Evolutionary conservation across 805 yeast genomes (phyloP), one percentile per base, ranked within the genome.

Genomic region (Candida maltosa): DNA sequence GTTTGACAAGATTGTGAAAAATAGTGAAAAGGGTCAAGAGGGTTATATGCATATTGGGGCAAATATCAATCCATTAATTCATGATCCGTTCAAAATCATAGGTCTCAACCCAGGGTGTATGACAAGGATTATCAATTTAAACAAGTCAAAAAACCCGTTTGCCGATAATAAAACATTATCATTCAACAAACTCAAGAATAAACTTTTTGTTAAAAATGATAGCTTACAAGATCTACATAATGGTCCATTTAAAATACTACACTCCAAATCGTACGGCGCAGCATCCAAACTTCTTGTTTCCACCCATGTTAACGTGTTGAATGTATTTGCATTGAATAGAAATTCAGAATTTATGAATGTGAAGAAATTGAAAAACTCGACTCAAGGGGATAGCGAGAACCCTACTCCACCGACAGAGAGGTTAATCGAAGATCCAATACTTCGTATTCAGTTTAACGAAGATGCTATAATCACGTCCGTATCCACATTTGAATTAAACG

Each of bases 91-190:
- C 46, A 64, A 65, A 35, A 58, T 65, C 18, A 77, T 76, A 15
- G 76, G 70, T 45, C 53, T 76, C 35, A 75, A 70, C 14, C 80
- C 82, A 0, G 80, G 83, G 1, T 76, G 81, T 43, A 40, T 70
- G 10, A 55, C 55, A 6, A 44, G 42, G 21, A 45, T 50, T 11
- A 29, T 51, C 8, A 54, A 43, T 14, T 23, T 49, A 11, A 33
- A 37, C 12, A 29, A 26, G 16, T 32, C 34, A 4, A 40, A 14
- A 21, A 26, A 26, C 11, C 37, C 37, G 5, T 34, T 29, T 11
- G 20, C 32, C 5, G 47, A 42, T 3, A 25, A 40, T 6, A 48
- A 49, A 26, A 59, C 51, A 31, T n/a, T n/a, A n/a, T 56, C 69
- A 1, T 56, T 61, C 36, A 50, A 57, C 38, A 60, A 60, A 40